These are phyloP conservation scores for Globisporangium abappressorium DNA, from an alignment of 352 stramenopile genomes.

Conservation along the genomic window DNA sequence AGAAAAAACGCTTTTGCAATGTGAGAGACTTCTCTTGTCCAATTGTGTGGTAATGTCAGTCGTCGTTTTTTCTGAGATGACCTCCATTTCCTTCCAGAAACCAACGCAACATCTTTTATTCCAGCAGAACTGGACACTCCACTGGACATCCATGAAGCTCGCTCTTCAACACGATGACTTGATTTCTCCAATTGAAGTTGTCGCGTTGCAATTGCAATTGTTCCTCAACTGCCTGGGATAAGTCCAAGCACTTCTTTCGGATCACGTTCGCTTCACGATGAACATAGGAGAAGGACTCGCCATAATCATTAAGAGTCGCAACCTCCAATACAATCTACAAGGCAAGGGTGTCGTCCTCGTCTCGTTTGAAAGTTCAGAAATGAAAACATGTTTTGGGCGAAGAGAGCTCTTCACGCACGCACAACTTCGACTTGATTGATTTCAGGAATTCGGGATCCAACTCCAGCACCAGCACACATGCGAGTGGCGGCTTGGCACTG, in stretches of 20 bases:
- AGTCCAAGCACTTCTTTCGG: neutral
- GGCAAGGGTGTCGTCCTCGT: neutral
- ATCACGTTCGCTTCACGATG: too few relatives aligned
- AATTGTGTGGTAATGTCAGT: neutral
- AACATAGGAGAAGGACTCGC: too few relatives aligned
- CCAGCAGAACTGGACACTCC: neutral
- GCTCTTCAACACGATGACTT: neutral
- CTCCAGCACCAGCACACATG: neutral
- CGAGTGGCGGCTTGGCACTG: neutral
- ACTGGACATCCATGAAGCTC: neutral
- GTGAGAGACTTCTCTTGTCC: neutral
- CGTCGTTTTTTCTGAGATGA: neutral
- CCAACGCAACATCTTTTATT: neutral
- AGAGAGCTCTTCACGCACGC: neutral
- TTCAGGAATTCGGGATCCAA: neutral
- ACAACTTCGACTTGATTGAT: constrained; percentile 4
- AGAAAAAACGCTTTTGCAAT: neutral
- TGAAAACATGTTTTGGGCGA: neutral
- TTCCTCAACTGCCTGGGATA: neutral
- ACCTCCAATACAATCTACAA: too few relatives aligned
- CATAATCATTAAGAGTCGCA: too few relatives aligned
- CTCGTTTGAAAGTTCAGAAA: neutral
- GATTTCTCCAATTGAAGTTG: neutral
- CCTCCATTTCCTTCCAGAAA: neutral
- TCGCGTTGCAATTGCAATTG: neutral